Base-by-base conservation (phyloP, 2,329 filamentous ascomycete genomes). In the Colletotrichum echinochloae region DNA sequence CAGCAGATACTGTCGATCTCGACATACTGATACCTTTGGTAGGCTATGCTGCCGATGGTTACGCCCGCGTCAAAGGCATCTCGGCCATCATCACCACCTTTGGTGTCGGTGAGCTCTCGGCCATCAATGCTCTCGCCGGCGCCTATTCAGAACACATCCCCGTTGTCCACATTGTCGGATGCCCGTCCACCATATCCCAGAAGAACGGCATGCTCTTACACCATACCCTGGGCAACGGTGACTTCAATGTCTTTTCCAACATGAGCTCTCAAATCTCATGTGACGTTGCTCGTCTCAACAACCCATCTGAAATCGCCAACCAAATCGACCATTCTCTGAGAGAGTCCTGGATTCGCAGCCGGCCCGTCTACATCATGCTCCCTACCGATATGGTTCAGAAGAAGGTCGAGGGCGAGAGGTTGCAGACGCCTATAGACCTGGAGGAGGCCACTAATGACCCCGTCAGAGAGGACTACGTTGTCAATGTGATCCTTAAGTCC, bases 291-390 rank as follows among this genome's bases (percentile, higher is more conserved):
- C 90, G 91, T 75, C 85, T 97, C 66, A 91, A 89, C 77, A 87
- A 93, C 73, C 89, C 91, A 1, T 81, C 86, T 69, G 91, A 93
- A 74, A 92, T 92, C 51, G 90, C 93, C 12, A 83, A 85, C 18
- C 88, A 94, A 76, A 95, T 97, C 74, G 94, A 97, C 78, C 87
- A 93, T 75, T 89, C 92, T 4, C 86, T 97, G 35, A 88, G 88
- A 39, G 87, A 94, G 80, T 96, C 93, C 79, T 94, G 89, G 83
- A 81, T 93, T 54, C 85, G 88, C 66, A 93, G 91, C 71, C 88
- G 92, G 26, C 94, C 94, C 3, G 92, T 97, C 60, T 97, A 97
- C 81, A 90, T 97, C 75, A 91, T 91, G 78, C 84, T 97, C 11
- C 94, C 94, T 2, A 93, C 92, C 20, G 93, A 97, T 78, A 92